Evolutionary conservation across 768 basidiomycete species (phyloP).

Genomic region (Boletus eberwhitei): DNA sequence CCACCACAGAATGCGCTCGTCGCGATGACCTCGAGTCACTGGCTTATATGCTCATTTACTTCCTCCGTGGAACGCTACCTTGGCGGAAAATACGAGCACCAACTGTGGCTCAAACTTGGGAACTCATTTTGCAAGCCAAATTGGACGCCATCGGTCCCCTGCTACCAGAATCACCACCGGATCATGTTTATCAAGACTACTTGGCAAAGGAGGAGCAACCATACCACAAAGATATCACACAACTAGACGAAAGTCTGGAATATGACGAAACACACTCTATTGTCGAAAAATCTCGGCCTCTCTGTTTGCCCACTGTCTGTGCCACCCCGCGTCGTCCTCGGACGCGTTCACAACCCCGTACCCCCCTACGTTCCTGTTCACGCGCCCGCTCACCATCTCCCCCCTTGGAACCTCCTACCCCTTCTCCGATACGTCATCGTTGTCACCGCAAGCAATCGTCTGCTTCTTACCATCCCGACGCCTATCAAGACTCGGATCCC

Average conservation of each 20-base stretch:
- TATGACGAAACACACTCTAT: conserved; percentile 9
- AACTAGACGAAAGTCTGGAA: conserved; percentile 8
- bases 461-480: conserved; percentile 18
- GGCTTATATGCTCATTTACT: conserved; percentile 82
- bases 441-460: conserved; percentile 20
- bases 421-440: conserved; percentile 17
- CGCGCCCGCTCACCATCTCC: conserved; percentile 6
- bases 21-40: conserved; percentile 79
- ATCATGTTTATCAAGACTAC: conserved; percentile 8
- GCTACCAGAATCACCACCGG: conserved; percentile 14
- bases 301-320: conserved; percentile 1
- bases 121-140: conserved; percentile 73
- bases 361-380: conserved; percentile 13
- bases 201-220: conserved; percentile 2
- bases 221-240: neutral
- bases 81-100: conserved; percentile 73
- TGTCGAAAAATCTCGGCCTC: conserved; percentile 17
- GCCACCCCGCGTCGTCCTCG: conserved; percentile 13
- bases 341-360: conserved; percentile 18
- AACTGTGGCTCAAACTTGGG: conserved; percentile 69
- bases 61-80: conserved; percentile 71
- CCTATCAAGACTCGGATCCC: conserved; percentile 5
- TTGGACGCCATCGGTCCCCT: conserved; percentile 46
- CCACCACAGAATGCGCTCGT: conserved; percentile 58
- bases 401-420: conserved; percentile 6